These are phyloP conservation scores for Rhizopogon sp. DNA, from an alignment of 768 basidiomycete genomes.

Conservation along the genomic window DNA sequence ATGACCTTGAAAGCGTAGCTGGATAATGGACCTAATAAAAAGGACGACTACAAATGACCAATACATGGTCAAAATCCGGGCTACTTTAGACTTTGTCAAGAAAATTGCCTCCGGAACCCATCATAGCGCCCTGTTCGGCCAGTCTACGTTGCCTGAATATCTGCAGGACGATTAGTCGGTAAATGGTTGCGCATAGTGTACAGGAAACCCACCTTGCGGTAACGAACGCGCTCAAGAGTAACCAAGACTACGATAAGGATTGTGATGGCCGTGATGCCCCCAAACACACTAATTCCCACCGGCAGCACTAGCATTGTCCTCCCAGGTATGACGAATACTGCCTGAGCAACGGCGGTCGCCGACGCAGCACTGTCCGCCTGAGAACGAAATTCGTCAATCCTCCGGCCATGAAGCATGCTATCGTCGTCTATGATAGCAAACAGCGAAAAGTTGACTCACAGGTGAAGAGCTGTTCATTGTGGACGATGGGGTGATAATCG, in stretches of 20 bases:
- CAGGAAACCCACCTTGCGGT: slow-evolving; percentile 60
- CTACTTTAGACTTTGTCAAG: slow-evolving; percentile 21
- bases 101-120: slow-evolving; percentile 53
- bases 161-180: slow-evolving; percentile 28
- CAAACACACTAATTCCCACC: slow-evolving; percentile 79
- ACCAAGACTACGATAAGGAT: slow-evolving; percentile 79
- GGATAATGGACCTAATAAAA: background rate
- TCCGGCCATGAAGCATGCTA: slow-evolving; percentile 5
- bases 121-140: slow-evolving; percentile 52
- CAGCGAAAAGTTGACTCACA: slow-evolving; percentile 5
- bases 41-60: background rate
- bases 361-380: slow-evolving; percentile 12
- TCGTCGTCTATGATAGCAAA: background rate
- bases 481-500: slow-evolving; percentile 8
- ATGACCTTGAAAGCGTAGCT: background rate
- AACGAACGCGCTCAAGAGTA: slow-evolving; percentile 83
- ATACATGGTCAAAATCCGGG: no score
- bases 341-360: slow-evolving; percentile 24
- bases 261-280: slow-evolving; percentile 80
- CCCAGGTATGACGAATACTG: slow-evolving; percentile 63
- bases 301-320: slow-evolving; percentile 72
- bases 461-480: slow-evolving; percentile 16
- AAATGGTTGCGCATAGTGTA: background rate
- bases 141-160: slow-evolving; percentile 72
- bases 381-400: slow-evolving; percentile 1